Conservation (phyloP, 805 yeast genomes). For the Candida broadrunensis region DNA sequence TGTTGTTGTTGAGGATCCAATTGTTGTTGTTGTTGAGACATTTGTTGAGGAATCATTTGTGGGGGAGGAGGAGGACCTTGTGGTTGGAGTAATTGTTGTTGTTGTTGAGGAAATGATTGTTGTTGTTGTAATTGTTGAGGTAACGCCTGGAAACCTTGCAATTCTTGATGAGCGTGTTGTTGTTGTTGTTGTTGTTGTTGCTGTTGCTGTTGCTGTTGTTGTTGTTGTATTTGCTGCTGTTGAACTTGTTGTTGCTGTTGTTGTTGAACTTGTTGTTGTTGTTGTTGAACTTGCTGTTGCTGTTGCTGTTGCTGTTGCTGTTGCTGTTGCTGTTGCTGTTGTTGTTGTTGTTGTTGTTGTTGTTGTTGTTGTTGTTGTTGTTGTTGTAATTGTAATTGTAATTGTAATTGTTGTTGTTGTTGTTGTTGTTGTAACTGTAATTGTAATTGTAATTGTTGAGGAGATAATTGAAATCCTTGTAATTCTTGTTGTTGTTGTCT, state of each 20-base stretch:
- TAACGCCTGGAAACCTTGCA: constrained; percentile 7
- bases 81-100: constrained; percentile 5
- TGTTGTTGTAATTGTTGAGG: constrained; percentile 1
- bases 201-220: constrained; percentile 7
- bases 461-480: constrained; percentile 25
- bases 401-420: too few species aligned
- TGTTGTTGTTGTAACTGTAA: constrained; percentile 21
- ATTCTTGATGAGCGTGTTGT: constrained; percentile 9
- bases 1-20: constrained; percentile 11
- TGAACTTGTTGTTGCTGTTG: constrained; percentile 15
- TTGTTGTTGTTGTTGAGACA: constrained; percentile 21
- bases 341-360: constrained; percentile 7
- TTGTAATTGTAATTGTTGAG: constrained; percentile 13
- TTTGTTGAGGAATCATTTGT: constrained; percentile 17
- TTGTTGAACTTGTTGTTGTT: constrained; percentile 42
- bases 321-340: constrained; percentile 15
- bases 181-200: constrained; percentile 8
- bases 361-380: constrained; percentile 7
- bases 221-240: constrained; percentile 9
- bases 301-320: constrained; percentile 73
- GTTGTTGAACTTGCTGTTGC: constrained; percentile 56
- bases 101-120: constrained; percentile 4
- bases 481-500: constrained; percentile 47
- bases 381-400: not conserved
- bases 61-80: constrained; percentile 7